Conservation (phyloP, 108 stramenopile species). For the Asterionellopsis glacialis region DNA sequence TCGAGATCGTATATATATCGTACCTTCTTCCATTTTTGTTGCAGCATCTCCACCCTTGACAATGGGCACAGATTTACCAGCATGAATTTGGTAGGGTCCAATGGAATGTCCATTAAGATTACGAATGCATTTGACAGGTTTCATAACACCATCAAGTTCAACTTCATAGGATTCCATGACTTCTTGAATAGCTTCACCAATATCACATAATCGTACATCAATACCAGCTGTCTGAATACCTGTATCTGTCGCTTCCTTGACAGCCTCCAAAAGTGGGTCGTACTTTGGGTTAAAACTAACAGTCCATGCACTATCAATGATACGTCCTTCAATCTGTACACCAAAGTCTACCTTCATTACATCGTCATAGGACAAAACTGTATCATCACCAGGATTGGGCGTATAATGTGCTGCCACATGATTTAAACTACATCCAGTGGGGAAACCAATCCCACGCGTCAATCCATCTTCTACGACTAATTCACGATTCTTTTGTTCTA, state of each 20-base stretch:
- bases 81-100: slow-evolving; percentile 97
- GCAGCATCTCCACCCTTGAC: slow-evolving; percentile 91
- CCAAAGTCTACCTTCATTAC: slow-evolving; percentile 99
- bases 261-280: slow-evolving; percentile 90
- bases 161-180: slow-evolving; percentile 99
- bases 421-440: slow-evolving; percentile 96
- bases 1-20: no score
- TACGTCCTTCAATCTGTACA: slow-evolving; percentile 97
- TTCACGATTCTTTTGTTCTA: slow-evolving; percentile 94
- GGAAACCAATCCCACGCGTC: slow-evolving; percentile 94
- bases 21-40: slow-evolving; percentile 94
- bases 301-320: slow-evolving; percentile 99
- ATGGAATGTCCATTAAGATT: slow-evolving; percentile 99
- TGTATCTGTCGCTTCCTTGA: slow-evolving; percentile 91
- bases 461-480: slow-evolving; percentile 87
- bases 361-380: slow-evolving; percentile 86
- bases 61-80: slow-evolving; percentile 95
- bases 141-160: slow-evolving; percentile 88
- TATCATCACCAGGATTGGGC: slow-evolving; percentile 94
- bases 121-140: slow-evolving; percentile 92
- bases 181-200: slow-evolving; percentile 95
- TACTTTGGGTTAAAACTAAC: slow-evolving; percentile 93
- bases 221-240: slow-evolving; percentile 94
- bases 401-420: slow-evolving; percentile 99
- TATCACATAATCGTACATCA: slow-evolving; percentile 95